Conservation (phyloP, 306 rosid genomes). For the Castanea crenata region DNA sequence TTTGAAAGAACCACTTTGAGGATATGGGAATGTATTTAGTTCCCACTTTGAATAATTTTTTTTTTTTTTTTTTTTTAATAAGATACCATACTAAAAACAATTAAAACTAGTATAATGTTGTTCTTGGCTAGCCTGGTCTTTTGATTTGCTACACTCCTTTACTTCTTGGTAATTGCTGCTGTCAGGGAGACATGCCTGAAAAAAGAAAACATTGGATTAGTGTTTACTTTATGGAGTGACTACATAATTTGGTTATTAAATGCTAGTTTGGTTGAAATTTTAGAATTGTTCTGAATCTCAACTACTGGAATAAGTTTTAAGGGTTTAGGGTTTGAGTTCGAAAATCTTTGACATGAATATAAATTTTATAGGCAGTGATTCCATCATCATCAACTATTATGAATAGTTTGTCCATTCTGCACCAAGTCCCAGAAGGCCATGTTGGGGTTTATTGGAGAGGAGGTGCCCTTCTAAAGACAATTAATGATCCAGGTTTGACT, state of each 20-base stretch:
- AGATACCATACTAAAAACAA: too few species aligned
- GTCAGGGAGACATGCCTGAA: not conserved
- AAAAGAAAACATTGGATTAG: not conserved
- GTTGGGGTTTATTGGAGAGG: slow-evolving; percentile 97
- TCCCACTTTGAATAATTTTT: too few species aligned
- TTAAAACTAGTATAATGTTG: too few species aligned
- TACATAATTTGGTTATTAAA: too few species aligned
- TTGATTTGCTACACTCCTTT: not conserved
- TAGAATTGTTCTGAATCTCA: not conserved
- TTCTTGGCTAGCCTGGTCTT: too few species aligned
- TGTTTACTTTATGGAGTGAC: not conserved
- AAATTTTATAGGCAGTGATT: slow-evolving; percentile 46
- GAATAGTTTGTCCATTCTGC: slow-evolving; percentile 55
- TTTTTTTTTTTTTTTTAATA: too few species aligned
- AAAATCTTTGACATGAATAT: slow-evolving; percentile 11
- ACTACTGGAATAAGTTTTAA: not conserved
- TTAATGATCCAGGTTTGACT: slow-evolving; percentile 71
- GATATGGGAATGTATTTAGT: too few species aligned
- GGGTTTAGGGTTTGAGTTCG: not conserved
- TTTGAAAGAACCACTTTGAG: too few species aligned
- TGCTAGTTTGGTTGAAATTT: not conserved
- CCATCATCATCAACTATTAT: slow-evolving; percentile 41
- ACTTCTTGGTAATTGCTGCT: not conserved
- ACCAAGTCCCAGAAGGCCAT: slow-evolving; percentile 98
- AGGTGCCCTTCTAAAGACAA: slow-evolving; percentile 79